phyloP scores from a whole-genome alignment of 345 rosid genomes.

The Euclidium syriacum region DNA sequence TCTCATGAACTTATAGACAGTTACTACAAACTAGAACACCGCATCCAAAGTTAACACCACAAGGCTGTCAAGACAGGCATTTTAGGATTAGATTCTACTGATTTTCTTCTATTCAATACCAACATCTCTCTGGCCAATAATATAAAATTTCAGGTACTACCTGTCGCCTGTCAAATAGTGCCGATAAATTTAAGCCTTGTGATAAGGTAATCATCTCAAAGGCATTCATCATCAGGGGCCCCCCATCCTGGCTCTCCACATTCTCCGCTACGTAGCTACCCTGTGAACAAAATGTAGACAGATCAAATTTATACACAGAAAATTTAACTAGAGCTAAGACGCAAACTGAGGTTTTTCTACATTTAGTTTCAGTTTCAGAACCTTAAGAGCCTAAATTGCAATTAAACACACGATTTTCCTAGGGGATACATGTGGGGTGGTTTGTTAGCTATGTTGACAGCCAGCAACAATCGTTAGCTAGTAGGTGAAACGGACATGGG shows the following conservation, averaged over 20 bases:
- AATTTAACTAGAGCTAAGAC: not conserved
- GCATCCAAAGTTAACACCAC: not conserved
- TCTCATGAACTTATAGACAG: not conserved
- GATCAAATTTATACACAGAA: slow-evolving; percentile 8
- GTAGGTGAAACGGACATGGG: not conserved
- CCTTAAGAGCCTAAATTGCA: not conserved
- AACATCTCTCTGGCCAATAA: not conserved
- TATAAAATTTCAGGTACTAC: slow-evolving; percentile 31
- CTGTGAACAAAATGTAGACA: slow-evolving; percentile 36
- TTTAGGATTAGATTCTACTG: not conserved
- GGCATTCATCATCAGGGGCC: slow-evolving; percentile 88
- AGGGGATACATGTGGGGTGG: not conserved
- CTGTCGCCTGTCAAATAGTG: slow-evolving; percentile 85
- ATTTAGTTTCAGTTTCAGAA: not conserved
- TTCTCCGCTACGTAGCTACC: slow-evolving; percentile 63
- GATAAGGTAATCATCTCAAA: slow-evolving; percentile 96
- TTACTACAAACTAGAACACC: not conserved
- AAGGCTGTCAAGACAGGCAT: not conserved
- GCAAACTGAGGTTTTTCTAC: not conserved
- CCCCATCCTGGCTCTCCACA: slow-evolving; percentile 36
- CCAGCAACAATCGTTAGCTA: not conserved
- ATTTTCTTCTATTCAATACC: not conserved
- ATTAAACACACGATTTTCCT: not conserved
- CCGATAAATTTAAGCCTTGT: slow-evolving; percentile 92
- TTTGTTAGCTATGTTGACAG: not conserved